Evolutionary conservation across 202 grass and related monocot species (phyloP).

Genomic region (Hordeum pubiflorum): DNA sequence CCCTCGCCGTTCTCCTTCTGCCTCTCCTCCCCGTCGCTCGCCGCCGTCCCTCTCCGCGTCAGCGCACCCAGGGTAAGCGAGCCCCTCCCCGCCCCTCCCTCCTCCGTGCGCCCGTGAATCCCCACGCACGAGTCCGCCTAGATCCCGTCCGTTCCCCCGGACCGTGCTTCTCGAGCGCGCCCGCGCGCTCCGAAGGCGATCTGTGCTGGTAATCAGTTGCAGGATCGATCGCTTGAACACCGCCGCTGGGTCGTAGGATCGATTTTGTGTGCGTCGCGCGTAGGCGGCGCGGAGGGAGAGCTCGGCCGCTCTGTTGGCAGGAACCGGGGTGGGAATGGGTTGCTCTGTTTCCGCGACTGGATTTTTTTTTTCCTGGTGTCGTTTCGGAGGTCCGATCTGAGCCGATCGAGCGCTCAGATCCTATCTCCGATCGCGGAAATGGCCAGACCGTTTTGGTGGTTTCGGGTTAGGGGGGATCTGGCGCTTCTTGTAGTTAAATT

Average conservation of each 20-base stretch:
- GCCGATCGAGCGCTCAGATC: neutral
- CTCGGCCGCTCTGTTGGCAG: no score
- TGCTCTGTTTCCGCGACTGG: neutral
- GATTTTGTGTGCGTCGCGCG: neutral
- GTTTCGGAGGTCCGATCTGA: neutral
- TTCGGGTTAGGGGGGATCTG: neutral
- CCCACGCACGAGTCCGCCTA: neutral
- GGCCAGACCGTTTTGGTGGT: neutral
- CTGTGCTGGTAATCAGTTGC: neutral
- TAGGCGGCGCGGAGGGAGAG: neutral
- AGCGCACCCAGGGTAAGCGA: conserved; percentile 21
- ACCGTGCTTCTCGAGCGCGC: neutral
- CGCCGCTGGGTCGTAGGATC: neutral
- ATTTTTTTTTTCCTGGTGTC: neutral
- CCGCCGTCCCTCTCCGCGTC: neutral
- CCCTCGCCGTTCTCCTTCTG: neutral
- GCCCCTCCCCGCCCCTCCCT: neutral
- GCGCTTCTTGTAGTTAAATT: neutral
- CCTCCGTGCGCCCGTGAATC: neutral
- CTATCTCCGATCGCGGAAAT: neutral
- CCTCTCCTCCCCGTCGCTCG: neutral
- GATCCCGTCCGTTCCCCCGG: neutral
- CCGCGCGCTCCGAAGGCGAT: neutral
- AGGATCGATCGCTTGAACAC: neutral
- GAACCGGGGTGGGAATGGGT: neutral